A percentile compares a stretch with the other conserved stretches of the same genome.
phyloP scores from a whole-genome alignment of 1,284 basidiomycete genomes.

The Austroboletus niveus region DNA sequence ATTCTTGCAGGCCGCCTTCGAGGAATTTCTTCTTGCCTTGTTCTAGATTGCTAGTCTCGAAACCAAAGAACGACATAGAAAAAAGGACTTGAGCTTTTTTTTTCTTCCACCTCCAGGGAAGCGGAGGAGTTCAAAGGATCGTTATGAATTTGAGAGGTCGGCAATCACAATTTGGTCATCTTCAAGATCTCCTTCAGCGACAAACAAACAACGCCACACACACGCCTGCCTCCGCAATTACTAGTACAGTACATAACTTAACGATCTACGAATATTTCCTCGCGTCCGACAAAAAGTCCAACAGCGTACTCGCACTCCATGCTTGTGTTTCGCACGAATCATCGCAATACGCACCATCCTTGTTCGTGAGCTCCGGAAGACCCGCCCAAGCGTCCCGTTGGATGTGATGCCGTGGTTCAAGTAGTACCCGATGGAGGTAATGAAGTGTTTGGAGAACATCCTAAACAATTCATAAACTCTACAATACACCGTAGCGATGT shows the following conservation, averaged over 20 bases:
- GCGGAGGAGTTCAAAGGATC: constrained; percentile 10
- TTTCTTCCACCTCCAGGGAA: constrained; percentile 18
- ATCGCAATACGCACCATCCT: constrained; percentile 73
- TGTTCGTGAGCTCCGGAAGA: constrained; percentile 88
- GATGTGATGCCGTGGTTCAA: constrained; percentile 72
- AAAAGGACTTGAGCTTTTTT: constrained; percentile 10
- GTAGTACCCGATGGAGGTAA: constrained; percentile 71
- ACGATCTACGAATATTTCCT: constrained; percentile 33
- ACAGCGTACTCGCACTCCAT: constrained; percentile 86
- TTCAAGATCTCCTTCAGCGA: constrained; percentile 4
- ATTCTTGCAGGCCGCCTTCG: constrained; percentile 50
- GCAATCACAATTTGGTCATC: constrained; percentile 14
- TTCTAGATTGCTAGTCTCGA: constrained; percentile 65
- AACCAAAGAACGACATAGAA: constrained; percentile 79
- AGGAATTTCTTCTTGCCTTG: constrained; percentile 57
- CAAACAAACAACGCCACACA: constrained; percentile 28
- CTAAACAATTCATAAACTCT: constrained; percentile 34
- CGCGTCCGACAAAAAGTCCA: constrained; percentile 83
- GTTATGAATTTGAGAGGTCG: constrained; percentile 10
- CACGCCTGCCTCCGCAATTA: constrained; percentile 5
- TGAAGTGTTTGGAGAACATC: constrained; percentile 74
- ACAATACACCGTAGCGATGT: neutral
- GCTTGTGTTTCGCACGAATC: constrained; percentile 93
- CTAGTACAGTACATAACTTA: constrained; percentile 1
- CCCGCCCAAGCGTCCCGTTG: constrained; percentile 85